These are phyloP conservation scores for Malus sylvestris DNA, from an alignment of 306 rosid species.

Conservation along the genomic window DNA sequence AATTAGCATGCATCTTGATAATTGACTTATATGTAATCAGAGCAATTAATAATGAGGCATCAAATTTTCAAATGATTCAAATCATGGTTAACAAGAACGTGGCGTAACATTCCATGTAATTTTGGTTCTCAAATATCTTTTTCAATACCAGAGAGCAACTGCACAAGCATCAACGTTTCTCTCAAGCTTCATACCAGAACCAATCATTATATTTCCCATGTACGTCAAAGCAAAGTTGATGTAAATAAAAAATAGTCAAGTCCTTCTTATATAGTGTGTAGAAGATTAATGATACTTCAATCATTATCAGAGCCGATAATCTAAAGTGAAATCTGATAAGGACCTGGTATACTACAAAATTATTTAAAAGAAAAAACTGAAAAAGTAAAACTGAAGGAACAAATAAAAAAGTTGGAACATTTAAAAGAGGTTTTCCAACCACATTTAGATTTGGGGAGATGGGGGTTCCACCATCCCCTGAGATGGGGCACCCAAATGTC, in stretches of 20 bases:
- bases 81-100: not conserved
- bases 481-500: not conserved
- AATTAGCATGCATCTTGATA: slow-evolving; percentile 13
- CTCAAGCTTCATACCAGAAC: not conserved
- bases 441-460: not conserved
- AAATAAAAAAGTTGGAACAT: not conserved
- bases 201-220: not conserved
- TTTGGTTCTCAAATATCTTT: not conserved
- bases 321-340: too few species aligned
- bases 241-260: not conserved
- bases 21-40: not conserved
- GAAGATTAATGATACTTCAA: too few species aligned
- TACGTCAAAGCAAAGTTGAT: not conserved
- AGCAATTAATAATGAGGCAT: not conserved
- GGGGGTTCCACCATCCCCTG: not conserved
- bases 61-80: not conserved
- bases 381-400: not conserved
- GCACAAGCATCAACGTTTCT: not conserved
- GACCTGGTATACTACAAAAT: not conserved
- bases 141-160: not conserved
- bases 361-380: too few species aligned
- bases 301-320: too few species aligned
- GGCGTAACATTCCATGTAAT: not conserved
- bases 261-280: not conserved
- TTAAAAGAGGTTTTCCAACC: not conserved